Conservation (phyloP, 176 grass and related monocot genomes). For the maize (Zea mays) region Zm-B73-REFERENCE-NAM-5.0 NC_050098.1:197027001-197027500, state of each 20-base stretch:
- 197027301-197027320: slow-evolving; percentile 6
- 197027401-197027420: slow-evolving; percentile 45
- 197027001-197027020: no score
- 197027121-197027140: no score
- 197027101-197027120: no score
- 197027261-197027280: slow-evolving; percentile 1
- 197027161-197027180: no score
- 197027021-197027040: no score
- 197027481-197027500: slow-evolving; percentile 71
- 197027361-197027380: slow-evolving; percentile 19
- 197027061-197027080: no score
- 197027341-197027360: not conserved
- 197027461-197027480: slow-evolving; percentile 56
- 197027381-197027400: slow-evolving; percentile 22
- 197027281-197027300: slow-evolving; percentile 4
- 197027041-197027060: no score
- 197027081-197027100: no score
- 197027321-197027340: slow-evolving; percentile 12
- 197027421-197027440: slow-evolving; percentile 48
- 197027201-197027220: no score
- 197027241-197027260: slow-evolving; percentile 6
- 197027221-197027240: no score
- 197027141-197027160: no score
- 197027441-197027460: slow-evolving; percentile 62
- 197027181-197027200: no score